Evolutionary conservation across 306 rosid genomes (phyloP).

Genomic region (Elaeagnus macrophylla): DNA sequence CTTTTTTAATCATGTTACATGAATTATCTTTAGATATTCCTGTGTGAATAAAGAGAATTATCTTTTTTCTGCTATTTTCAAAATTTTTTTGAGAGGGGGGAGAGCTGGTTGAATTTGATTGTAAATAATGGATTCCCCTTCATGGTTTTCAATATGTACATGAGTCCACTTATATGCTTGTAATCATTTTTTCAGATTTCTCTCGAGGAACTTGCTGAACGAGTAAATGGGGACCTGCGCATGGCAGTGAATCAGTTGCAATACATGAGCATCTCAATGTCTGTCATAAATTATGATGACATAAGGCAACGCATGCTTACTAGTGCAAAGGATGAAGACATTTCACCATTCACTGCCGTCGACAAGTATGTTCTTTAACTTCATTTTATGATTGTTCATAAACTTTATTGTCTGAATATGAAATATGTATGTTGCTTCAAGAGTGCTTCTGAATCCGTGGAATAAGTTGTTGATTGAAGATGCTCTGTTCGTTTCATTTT

Average conservation of each 20-base stretch:
- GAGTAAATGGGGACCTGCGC: conserved; percentile 91
- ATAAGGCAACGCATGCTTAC: conserved; percentile 60
- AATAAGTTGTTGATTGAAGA: no score
- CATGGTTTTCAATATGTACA: no score
- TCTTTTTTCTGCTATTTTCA: no score
- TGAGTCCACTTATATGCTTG: not conserved
- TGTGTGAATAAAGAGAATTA: no score
- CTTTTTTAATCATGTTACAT: no score
- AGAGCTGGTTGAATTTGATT: no score
- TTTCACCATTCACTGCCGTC: conserved; percentile 94
- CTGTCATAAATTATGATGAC: conserved; percentile 73
- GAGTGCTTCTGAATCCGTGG: no score
- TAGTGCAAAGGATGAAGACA: conserved; percentile 85
- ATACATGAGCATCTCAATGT: conserved; percentile 87
- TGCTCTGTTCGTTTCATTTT: no score
- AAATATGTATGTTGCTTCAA: not conserved
- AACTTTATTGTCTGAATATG: not conserved
- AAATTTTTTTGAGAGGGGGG: no score
- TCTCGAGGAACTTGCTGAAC: conserved; percentile 88
- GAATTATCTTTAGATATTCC: no score
- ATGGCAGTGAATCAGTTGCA: conserved; percentile 94
- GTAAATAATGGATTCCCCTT: no score
- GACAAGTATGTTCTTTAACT: conserved; percentile 54
- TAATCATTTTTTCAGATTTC: conserved; percentile 48
- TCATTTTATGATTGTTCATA: not conserved